Base-by-base conservation (phyloP, 179 eudicot genomes). In the Drosera spatulata region DNA sequence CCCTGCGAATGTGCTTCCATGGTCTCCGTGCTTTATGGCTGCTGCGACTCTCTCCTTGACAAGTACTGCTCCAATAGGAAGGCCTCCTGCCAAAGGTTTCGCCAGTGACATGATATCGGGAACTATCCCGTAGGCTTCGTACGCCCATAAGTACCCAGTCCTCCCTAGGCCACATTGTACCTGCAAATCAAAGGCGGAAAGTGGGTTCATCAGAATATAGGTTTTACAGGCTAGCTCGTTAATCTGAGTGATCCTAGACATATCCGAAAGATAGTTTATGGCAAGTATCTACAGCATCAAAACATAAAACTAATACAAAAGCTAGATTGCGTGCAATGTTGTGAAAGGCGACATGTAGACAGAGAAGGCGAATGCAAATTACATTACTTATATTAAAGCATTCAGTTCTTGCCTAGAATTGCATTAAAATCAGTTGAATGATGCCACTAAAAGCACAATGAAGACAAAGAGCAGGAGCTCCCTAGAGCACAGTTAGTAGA, bases 71-170 rank as follows among this genome's bases (percentile, higher is more conserved):
- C 98, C 96, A 48, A 91, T 86, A 15, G 98, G 96, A 7, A 93
- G 67, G 66, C 99, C 99, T 56, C 96, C 96, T 1, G 96, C 99
- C 3, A 93, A 89, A 59, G 99, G 96, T 69, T 93, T 93, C 42
- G 96, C 96, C 33, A 93, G 88, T 5, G 99, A 88, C 99, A 93
- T 93, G 56, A 93, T 82, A 66, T 88, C 96, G 5, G 96, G 96
- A 78, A 66, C 79, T 45, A 88, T 71, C 33, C 68, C 75, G 51
- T 77, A 86, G 55, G 85, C 73, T 78, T 88, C 87, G 14, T 88
- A 87, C 39, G 95, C 98, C 96, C 95, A 91, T 37, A 88, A 89
- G 72, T 88, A 57, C 11, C 98, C 98, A 1, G 89, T 91, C 73
- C 96, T 79, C 50, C 98, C 98, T 53, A 91, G 65, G 49, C 98